Evolutionary conservation across 139 green algal genomes (phyloP).

Genomic region (Protoeuglena noctilucae): DNA sequence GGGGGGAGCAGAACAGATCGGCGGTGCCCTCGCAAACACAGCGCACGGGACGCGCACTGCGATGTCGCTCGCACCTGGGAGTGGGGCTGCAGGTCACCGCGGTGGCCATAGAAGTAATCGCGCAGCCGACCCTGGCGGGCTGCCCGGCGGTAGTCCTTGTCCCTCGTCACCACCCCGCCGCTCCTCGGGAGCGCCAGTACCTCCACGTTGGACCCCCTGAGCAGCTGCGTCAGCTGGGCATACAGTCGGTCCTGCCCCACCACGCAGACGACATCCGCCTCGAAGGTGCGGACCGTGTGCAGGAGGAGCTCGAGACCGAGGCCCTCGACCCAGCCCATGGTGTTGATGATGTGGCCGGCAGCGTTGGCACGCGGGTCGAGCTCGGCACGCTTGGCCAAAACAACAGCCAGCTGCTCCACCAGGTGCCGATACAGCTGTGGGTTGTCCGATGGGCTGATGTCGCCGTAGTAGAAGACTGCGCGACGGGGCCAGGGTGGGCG

Average conservation of each 20-base stretch:
- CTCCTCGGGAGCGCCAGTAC: conserved; percentile 66
- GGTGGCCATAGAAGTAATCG: conserved; percentile 82
- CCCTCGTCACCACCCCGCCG: conserved; percentile 61
- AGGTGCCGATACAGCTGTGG: conserved; percentile 55
- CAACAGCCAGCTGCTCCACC: conserved; percentile 46
- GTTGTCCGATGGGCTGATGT: conserved; percentile 49
- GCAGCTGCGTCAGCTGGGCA: conserved; percentile 30
- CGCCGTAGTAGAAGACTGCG: conserved; percentile 76
- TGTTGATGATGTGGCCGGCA: conserved; percentile 76
- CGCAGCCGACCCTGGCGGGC: conserved; percentile 38
- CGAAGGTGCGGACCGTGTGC: conserved; percentile 32
- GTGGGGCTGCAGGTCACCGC: conserved; percentile 31
- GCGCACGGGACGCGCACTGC: background rate
- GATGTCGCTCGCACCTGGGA: conserved; percentile 30
- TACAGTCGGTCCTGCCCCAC: conserved; percentile 71
- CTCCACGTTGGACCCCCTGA: background rate
- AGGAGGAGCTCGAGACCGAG: conserved; percentile 81
- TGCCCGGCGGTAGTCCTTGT: conserved; percentile 23
- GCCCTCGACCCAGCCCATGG: conserved; percentile 80
- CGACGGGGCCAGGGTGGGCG: conserved; percentile 11
- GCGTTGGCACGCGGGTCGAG: conserved; percentile 22
- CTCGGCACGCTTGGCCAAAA: conserved; percentile 36
- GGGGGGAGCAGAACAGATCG: too few relatives aligned
- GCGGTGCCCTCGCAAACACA: too few relatives aligned
- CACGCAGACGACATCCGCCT: conserved; percentile 69